A percentile compares a stretch with the other conserved stretches of the same genome.
Evolutionary conservation across 768 basidiomycete genomes (phyloP).

Genomic region (Auriscalpium orientale): DNA sequence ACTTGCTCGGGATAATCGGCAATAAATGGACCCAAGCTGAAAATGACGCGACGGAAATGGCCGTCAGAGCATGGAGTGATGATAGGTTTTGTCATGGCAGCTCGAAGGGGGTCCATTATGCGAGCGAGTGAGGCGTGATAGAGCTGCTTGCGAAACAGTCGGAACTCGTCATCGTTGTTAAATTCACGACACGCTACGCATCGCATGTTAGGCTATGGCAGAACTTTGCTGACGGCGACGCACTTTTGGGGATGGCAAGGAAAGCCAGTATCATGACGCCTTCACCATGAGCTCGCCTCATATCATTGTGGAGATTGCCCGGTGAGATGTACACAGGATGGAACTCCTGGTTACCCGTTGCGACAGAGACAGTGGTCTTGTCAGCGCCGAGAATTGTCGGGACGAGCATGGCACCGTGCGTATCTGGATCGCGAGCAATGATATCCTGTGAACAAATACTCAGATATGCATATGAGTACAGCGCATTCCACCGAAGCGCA

Average conservation of each 20-base stretch:
- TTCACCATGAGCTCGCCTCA: conserved; percentile 19
- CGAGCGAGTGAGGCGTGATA: conserved; percentile 12
- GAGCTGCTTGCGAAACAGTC: conserved; percentile 14
- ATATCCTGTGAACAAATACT: conserved; percentile 4
- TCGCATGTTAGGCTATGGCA: no score
- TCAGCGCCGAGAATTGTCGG: conserved; percentile 18
- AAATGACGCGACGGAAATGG: conserved; percentile 25
- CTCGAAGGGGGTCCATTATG: conserved; percentile 7
- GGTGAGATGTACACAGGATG: conserved; percentile 18
- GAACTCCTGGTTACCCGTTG: conserved; percentile 18
- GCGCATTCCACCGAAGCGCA: no score
- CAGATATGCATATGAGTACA: neutral
- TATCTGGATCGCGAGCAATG: conserved; percentile 2
- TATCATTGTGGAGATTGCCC: conserved; percentile 18
- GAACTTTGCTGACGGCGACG: no score
- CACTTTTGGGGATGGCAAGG: conserved; percentile 26
- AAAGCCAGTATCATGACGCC: conserved; percentile 19
- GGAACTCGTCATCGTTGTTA: conserved; percentile 7
- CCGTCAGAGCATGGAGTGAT: conserved; percentile 26
- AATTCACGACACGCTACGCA: conserved; percentile 1
- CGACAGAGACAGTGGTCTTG: conserved; percentile 24
- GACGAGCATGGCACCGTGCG: conserved; percentile 7
- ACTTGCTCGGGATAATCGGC: conserved; percentile 34
- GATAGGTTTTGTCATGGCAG: conserved; percentile 15
- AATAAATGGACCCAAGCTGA: conserved; percentile 28